Conservation (phyloP, 345 rosid genomes). For the Euphorbia lathyris region DNA sequence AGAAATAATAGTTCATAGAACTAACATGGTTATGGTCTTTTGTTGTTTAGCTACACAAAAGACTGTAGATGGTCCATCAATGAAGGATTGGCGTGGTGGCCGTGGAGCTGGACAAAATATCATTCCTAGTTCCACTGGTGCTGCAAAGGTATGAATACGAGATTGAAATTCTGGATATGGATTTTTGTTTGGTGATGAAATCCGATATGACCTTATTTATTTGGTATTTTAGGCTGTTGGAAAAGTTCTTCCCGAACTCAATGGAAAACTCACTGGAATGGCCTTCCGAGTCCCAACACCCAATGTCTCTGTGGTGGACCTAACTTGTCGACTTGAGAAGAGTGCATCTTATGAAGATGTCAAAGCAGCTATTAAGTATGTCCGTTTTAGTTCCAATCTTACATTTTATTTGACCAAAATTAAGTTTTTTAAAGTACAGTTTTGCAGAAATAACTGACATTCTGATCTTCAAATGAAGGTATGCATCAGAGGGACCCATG, state of each 20-base stretch:
- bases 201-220: background rate
- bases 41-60: constrained; percentile 83
- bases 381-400: background rate
- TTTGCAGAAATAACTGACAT: background rate
- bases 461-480: constrained; percentile 38
- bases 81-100: constrained; percentile 99
- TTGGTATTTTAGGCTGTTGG: constrained; percentile 76
- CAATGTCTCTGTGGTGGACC: constrained; percentile 94
- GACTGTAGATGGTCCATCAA: constrained; percentile 97
- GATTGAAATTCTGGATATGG: background rate
- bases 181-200: background rate
- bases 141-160: constrained; percentile 71
- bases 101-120: constrained; percentile 97
- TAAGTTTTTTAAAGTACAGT: background rate
- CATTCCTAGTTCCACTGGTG: constrained; percentile 99
- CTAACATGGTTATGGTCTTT: constrained; percentile 20
- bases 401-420: background rate
- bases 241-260: constrained; percentile 95
- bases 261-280: constrained; percentile 99
- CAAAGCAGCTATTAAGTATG: constrained; percentile 88
- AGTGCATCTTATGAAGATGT: constrained; percentile 91
- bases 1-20: background rate
- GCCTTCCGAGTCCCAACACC: constrained; percentile 99
- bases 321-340: constrained; percentile 95
- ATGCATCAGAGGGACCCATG: constrained; percentile 87